Conservation (phyloP, 2,329 filamentous ascomycete genomes). For the Cladophialophora chaetospira region DNA sequence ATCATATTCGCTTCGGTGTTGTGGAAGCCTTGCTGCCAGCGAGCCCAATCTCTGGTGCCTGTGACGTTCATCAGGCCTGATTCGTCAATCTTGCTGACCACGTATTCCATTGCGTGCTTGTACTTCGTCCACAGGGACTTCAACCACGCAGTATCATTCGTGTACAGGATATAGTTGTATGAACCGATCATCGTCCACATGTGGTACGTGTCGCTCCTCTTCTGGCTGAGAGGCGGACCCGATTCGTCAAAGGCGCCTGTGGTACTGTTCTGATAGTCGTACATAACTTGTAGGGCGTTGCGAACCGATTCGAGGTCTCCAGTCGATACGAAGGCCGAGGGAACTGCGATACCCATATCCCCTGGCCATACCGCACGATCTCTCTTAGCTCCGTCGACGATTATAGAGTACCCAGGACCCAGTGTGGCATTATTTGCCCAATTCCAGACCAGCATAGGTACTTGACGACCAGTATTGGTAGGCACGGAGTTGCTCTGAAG, state of each 20-base stretch:
- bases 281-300: constrained; percentile 53
- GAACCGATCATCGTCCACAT: constrained; percentile 61
- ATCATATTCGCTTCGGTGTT: constrained; percentile 57
- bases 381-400: constrained; percentile 48
- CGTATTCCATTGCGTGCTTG: constrained; percentile 49
- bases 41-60: constrained; percentile 54
- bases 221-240: constrained; percentile 40
- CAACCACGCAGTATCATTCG: constrained; percentile 55
- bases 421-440: constrained; percentile 47
- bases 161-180: constrained; percentile 61
- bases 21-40: constrained; percentile 53
- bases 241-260: constrained; percentile 42
- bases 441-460: constrained; percentile 37
- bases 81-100: constrained; percentile 48
- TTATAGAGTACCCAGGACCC: constrained; percentile 45
- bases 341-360: constrained; percentile 55
- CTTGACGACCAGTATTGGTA: constrained; percentile 41
- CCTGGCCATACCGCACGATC: constrained; percentile 51
- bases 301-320: constrained; percentile 51
- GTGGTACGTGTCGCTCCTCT: constrained; percentile 41
- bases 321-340: constrained; percentile 46
- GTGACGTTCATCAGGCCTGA: constrained; percentile 52
- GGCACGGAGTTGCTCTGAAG: constrained; percentile 51
- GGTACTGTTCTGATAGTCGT: constrained; percentile 43
- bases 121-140: constrained; percentile 53